Evolutionary conservation across 345 rosid species (phyloP), one percentile per base, ranked within the genome.

Genomic region (Syzygium oleosum): DNA sequence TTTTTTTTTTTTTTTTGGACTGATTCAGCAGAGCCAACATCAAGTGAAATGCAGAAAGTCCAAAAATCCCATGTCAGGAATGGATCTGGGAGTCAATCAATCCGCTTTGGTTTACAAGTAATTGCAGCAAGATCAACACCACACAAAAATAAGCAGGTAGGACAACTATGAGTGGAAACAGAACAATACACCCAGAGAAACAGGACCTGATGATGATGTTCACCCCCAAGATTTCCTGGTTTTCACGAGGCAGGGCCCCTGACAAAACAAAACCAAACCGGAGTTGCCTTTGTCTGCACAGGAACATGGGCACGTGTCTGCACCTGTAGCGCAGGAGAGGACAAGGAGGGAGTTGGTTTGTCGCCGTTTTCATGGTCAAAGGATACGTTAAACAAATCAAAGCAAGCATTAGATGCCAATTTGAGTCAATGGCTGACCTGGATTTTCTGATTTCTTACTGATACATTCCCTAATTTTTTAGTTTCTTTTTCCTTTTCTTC

Each of bases 401-500:
- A 86, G 16, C 31, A 17, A 73, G 68, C 79, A 68, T 63, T 9
- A 63, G 56, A 27, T 43, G 87, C 55, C 87, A 63, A 38, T 51
- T 25, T 12, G 23, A 52, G 84, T 63, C 87, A 86, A 63, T 5
- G 46, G 84, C 84, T 86, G 87, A 86, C 87, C 41, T 86, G 84
- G 83, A 86, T 58, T 68, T 61, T 29, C 4, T 15, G 34, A 27
- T 56, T 85, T 55, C 51, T 56, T 55, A 41, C 19, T 11, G 31
- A 29, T 85, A 10, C 29, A 56, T 58, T 85, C 49, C 43, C 16
- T 3, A 14, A n/a, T 43, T 31, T 54, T n/a, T 25, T 51, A 63
- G 41, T 34, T 51, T 51, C 58, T 54, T 52, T 29, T 51, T 34
- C 7, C 13, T 21, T 51, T 38, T 29, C 10, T 19, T 46, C 12